Percentiles rank a stretch among this genome's conserved stretches.
These are phyloP conservation scores for Fusarium musae DNA, from an alignment of 2,329 filamentous ascomycete genomes.

Conservation along the genomic window DNA sequence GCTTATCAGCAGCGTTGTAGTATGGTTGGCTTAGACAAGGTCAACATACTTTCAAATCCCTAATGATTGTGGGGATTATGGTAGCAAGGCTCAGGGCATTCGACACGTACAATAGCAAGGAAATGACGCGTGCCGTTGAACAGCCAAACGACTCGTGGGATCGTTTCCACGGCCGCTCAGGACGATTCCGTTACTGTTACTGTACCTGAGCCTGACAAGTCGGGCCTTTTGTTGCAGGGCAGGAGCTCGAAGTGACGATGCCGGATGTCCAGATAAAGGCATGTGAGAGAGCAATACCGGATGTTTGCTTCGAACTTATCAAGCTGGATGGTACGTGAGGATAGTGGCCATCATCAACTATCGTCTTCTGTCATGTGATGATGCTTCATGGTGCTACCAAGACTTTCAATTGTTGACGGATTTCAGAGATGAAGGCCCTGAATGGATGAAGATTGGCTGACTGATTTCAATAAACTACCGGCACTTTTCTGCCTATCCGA, in stretches of 20 bases:
- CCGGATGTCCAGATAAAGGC: slow-evolving; percentile 3
- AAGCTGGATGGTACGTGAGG: background rate
- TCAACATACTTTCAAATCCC: slow-evolving; percentile 5
- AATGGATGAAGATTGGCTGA: background rate
- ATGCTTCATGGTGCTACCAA: background rate
- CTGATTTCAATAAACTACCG: background rate
- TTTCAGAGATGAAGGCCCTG: background rate
- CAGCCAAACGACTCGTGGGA: background rate
- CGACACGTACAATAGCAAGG: background rate
- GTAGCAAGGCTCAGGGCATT: background rate
- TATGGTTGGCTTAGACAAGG: slow-evolving; percentile 5
- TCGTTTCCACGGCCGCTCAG: background rate
- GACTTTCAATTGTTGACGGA: background rate
- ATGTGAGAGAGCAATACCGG: slow-evolving; percentile 11
- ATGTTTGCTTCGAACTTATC: background rate
- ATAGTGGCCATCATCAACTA: background rate
- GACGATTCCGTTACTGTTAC: background rate
- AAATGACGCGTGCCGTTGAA: background rate
- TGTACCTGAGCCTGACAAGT: background rate
- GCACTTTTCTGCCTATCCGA: background rate
- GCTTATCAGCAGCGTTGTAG: slow-evolving; percentile 14
- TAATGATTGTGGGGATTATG: slow-evolving; percentile 10
- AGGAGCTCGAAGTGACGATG: background rate
- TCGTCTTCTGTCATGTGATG: slow-evolving; percentile 26
- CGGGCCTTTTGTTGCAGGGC: background rate